These are phyloP conservation scores for Rhododendron ferrugineum DNA, from an alignment of 148 eudicot species.

Conservation along the genomic window DNA sequence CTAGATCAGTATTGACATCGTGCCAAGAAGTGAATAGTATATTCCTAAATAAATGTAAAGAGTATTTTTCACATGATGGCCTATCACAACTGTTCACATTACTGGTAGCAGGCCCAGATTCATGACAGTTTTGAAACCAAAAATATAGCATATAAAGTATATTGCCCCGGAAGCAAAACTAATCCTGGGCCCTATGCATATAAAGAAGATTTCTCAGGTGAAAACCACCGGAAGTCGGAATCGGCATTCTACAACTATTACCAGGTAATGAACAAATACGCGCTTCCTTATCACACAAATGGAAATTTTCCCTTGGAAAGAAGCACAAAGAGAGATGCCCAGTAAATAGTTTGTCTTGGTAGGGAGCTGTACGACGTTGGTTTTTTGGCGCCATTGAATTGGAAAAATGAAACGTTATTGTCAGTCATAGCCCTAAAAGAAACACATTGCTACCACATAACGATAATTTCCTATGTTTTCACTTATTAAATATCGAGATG, in stretches of 20 bases:
- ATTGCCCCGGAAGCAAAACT: neutral
- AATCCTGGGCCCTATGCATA: neutral
- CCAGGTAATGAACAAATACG: neutral
- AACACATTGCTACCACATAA: neutral
- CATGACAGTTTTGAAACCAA: neutral
- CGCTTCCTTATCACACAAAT: neutral
- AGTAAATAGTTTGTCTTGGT: neutral
- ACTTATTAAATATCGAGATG: neutral
- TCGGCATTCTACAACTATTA: neutral
- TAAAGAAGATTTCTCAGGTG: neutral
- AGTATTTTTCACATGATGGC: neutral
- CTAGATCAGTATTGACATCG: neutral
- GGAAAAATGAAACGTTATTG: neutral
- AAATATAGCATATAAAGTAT: neutral
- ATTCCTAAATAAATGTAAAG: neutral
- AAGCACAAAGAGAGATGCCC: neutral
- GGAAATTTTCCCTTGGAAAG: neutral
- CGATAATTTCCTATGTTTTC: neutral
- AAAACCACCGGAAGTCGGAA: neutral
- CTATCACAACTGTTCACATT: conserved; percentile 4
- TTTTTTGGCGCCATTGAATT: neutral
- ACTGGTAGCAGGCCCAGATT: neutral
- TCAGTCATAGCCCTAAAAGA: neutral
- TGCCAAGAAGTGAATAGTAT: neutral
- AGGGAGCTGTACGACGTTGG: neutral